A percentile compares a stretch with the other conserved stretches of the same genome.
Conservation (phyloP, 2,329 filamentous ascomycete genomes). For the Orbilia quercus region DNA sequence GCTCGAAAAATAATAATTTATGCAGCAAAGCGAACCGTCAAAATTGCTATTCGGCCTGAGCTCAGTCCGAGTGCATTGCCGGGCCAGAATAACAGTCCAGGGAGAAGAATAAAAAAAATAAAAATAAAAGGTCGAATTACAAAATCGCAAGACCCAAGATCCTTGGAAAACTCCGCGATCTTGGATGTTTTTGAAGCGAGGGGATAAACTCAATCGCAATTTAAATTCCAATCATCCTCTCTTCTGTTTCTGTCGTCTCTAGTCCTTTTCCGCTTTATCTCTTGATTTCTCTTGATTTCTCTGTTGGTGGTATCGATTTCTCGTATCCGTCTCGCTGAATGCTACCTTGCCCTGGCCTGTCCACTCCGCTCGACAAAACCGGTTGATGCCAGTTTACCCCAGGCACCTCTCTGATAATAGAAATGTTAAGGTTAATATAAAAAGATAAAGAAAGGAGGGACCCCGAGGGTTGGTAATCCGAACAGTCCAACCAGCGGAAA, state of each 20-base stretch:
- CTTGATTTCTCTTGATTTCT: too few relatives aligned
- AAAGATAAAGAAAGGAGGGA: constrained; percentile 20
- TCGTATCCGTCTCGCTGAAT: not conserved
- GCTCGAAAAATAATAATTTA: constrained; percentile 10
- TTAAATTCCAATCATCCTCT: constrained; percentile 11
- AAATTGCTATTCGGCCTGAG: constrained; percentile 20
- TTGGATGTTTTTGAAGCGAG: constrained; percentile 15
- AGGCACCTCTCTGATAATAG: not conserved
- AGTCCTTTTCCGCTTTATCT: too few relatives aligned
- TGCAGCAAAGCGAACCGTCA: constrained; percentile 3
- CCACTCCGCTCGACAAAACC: not conserved
- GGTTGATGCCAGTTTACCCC: constrained; percentile 8
- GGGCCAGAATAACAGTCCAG: not conserved
- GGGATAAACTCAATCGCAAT: constrained; percentile 40
- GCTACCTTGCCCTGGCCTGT: constrained; percentile 13
- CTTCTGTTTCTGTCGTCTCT: too few relatives aligned
- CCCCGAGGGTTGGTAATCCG: constrained; percentile 16
- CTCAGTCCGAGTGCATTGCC: constrained; percentile 17
- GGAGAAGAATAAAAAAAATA: constrained; percentile 2
- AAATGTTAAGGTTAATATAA: constrained; percentile 11
- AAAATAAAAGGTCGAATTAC: constrained; percentile 16
- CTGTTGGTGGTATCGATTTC: not conserved
- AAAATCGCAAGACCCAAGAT: constrained; percentile 5
- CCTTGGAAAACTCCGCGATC: constrained; percentile 6
- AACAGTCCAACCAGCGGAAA: constrained; percentile 21